A percentile compares a stretch with the other conserved stretches of the same genome.
Conservation (phyloP, 1,284 basidiomycete species). For the Leccinum fallax region DNA sequence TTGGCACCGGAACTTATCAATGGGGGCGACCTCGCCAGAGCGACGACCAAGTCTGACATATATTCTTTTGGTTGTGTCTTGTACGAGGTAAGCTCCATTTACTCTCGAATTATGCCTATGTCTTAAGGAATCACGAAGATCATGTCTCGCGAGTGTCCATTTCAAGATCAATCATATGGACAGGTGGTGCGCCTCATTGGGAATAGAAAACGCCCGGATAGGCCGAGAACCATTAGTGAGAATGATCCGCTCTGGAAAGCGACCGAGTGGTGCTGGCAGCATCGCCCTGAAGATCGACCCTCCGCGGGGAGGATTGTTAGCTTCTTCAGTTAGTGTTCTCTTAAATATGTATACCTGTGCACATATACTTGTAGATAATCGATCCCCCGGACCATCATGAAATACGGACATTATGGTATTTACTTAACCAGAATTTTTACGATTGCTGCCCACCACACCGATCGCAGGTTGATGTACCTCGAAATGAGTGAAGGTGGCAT, state of each 20-base stretch:
- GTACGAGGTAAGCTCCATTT: slow-evolving; percentile 31
- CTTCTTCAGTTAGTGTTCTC: not conserved
- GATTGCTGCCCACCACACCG: not conserved
- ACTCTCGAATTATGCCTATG: not conserved
- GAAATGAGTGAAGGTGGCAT: not conserved
- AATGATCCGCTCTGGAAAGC: slow-evolving; percentile 21
- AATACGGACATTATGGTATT: not conserved
- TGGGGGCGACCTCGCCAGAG: slow-evolving; percentile 11
- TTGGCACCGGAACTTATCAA: slow-evolving; percentile 32
- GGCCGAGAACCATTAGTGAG: slow-evolving; percentile 8
- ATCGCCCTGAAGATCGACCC: slow-evolving; percentile 17
- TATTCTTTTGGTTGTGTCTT: slow-evolving; percentile 35
- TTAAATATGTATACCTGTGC: not conserved
- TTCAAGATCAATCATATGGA: not conserved
- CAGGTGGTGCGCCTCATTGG: not conserved
- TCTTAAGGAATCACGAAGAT: slow-evolving; percentile 22
- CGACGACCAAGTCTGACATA: slow-evolving; percentile 25
- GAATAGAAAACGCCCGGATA: slow-evolving; percentile 6
- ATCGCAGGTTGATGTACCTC: not conserved
- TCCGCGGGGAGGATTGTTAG: slow-evolving; percentile 10
- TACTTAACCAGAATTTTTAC: not conserved
- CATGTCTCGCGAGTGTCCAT: slow-evolving; percentile 25
- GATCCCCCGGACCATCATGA: not conserved
- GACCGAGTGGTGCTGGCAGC: slow-evolving; percentile 14
- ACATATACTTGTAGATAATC: not conserved